Percentiles rank a stretch among this genome's conserved stretches.
These are phyloP conservation scores for Malus domestica DNA, from an alignment of 306 rosid species.

Conservation along the genomic window DNA sequence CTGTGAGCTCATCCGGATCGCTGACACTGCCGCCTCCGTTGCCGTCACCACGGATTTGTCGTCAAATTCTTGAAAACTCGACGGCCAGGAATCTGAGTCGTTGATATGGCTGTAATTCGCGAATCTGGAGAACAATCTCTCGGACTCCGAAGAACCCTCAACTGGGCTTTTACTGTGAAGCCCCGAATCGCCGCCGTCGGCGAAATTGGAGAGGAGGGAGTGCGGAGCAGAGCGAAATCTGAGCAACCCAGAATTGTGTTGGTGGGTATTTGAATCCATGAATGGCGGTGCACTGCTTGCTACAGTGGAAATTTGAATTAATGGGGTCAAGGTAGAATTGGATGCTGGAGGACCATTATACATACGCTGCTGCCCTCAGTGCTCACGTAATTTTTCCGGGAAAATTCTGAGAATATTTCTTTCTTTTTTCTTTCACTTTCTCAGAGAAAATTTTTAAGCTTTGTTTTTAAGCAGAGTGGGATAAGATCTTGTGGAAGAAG, in stretches of 20 bases:
- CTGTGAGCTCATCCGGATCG: constrained; percentile 33
- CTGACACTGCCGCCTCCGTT: neutral
- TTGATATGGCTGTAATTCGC: constrained; percentile 13
- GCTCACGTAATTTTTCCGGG: constrained; percentile 5
- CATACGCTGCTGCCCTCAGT: neutral
- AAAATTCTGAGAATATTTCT: constrained; percentile 33
- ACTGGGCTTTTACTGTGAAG: constrained; percentile 4
- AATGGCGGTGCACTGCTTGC: neutral
- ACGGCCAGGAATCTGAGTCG: constrained; percentile 28
- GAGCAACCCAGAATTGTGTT: constrained; percentile 58
- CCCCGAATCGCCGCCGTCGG: constrained; percentile 14
- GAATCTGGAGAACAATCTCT: constrained; percentile 42
- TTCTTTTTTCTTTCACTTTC: constrained; percentile 13
- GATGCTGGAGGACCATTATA: constrained; percentile 22
- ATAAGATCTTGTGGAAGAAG: constrained; percentile 87
- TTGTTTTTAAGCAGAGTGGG: constrained; percentile 56
- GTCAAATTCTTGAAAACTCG: constrained; percentile 26
- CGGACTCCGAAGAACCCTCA: constrained; percentile 32
- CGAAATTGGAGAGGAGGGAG: constrained; percentile 36
- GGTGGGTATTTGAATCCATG: constrained; percentile 58
- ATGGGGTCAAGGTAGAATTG: constrained; percentile 16
- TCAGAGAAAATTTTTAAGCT: constrained; percentile 32
- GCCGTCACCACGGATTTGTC: constrained; percentile 22
- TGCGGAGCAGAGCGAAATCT: constrained; percentile 69
- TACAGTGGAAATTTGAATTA: constrained; percentile 14